phyloP scores from a whole-genome alignment of 2,329 filamentous ascomycete species.

The Aspergillus sp. region DNA sequence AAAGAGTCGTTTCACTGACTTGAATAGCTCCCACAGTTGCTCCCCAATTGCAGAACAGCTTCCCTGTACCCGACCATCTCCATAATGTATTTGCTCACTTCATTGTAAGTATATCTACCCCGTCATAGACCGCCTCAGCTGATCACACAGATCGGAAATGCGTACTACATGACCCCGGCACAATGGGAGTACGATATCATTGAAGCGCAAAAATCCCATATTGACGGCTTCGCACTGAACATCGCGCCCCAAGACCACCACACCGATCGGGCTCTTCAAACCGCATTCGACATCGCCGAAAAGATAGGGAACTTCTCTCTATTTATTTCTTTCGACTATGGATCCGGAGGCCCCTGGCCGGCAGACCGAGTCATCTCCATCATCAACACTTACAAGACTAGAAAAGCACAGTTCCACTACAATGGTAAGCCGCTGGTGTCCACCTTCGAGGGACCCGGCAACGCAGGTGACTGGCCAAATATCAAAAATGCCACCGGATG shows the following conservation, averaged over 20 bases:
- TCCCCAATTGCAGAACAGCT: background rate
- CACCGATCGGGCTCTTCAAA: conserved; percentile 25
- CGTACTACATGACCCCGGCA: conserved; percentile 19
- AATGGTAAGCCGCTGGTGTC: conserved; percentile 35
- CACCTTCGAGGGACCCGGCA: conserved; percentile 42
- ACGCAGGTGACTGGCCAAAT: conserved; percentile 40
- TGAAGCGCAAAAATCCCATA: conserved; percentile 27
- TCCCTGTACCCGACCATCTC: conserved; percentile 9
- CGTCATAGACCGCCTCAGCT: background rate
- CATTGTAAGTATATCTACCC: conserved; percentile 22
- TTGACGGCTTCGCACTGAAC: conserved; percentile 33
- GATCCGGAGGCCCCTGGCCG: conserved; percentile 27
- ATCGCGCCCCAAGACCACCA: conserved; percentile 30
- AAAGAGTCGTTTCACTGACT: too few relatives aligned
- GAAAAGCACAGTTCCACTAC: conserved; percentile 26
- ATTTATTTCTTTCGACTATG: conserved; percentile 36
- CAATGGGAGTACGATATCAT: conserved; percentile 27
- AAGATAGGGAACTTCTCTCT: conserved; percentile 27
- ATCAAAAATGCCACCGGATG: conserved; percentile 39
- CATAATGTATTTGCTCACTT: conserved; percentile 36
- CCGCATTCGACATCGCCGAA: conserved; percentile 29
- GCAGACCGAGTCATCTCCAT: conserved; percentile 22
- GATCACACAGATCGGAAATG: conserved; percentile 23
- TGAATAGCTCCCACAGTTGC: too few relatives aligned
- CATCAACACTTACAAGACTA: conserved; percentile 25